Percentiles rank a stretch among this genome's conserved stretches.
Conservation (phyloP, 2,329 filamentous ascomycete genomes). For the Penicillium fuscoglaucum region DNA sequence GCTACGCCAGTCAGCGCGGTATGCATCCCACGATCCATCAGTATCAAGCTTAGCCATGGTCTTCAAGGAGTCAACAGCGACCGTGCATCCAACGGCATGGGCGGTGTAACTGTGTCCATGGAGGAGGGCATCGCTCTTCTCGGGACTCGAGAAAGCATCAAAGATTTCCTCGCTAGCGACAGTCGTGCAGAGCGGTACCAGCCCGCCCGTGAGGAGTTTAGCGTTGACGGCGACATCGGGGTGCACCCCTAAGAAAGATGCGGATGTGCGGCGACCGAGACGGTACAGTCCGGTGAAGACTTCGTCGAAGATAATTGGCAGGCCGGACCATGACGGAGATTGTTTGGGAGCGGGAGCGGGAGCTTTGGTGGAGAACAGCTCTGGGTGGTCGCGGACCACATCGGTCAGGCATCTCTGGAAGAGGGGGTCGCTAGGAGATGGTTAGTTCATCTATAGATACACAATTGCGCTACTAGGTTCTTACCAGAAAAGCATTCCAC, state of each 20-base stretch:
- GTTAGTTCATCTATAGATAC: background rate
- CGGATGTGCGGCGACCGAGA: slow-evolving; percentile 69
- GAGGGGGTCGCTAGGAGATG: slow-evolving; percentile 65
- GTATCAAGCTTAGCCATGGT: slow-evolving; percentile 61
- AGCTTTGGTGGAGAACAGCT: slow-evolving; percentile 52
- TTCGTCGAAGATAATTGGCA: slow-evolving; percentile 81
- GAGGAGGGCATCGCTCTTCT: slow-evolving; percentile 76
- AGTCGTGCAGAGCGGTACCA: slow-evolving; percentile 75
- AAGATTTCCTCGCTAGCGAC: slow-evolving; percentile 74
- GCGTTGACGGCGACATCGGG: slow-evolving; percentile 79
- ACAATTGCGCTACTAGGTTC: slow-evolving; percentile 28
- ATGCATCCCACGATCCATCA: slow-evolving; percentile 58
- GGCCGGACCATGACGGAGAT: slow-evolving; percentile 61
- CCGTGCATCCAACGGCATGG: slow-evolving; percentile 76
- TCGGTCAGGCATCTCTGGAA: slow-evolving; percentile 73
- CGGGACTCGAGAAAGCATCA: slow-evolving; percentile 65
- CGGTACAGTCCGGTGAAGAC: slow-evolving; percentile 86
- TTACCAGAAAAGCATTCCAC: slow-evolving; percentile 78
- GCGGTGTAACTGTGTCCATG: slow-evolving; percentile 89
- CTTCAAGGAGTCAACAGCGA: slow-evolving; percentile 67
- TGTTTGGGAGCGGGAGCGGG: slow-evolving; percentile 13
- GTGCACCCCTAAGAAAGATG: slow-evolving; percentile 66
- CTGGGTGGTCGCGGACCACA: slow-evolving; percentile 61
- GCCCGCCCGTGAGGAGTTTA: slow-evolving; percentile 78
- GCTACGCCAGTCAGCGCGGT: slow-evolving; percentile 52